A percentile compares a stretch with the other conserved stretches of the same genome.
These are phyloP conservation scores for Oryza rufipogon DNA, from an alignment of 176 grass and related monocot species.

Conservation along the genomic window DNA sequence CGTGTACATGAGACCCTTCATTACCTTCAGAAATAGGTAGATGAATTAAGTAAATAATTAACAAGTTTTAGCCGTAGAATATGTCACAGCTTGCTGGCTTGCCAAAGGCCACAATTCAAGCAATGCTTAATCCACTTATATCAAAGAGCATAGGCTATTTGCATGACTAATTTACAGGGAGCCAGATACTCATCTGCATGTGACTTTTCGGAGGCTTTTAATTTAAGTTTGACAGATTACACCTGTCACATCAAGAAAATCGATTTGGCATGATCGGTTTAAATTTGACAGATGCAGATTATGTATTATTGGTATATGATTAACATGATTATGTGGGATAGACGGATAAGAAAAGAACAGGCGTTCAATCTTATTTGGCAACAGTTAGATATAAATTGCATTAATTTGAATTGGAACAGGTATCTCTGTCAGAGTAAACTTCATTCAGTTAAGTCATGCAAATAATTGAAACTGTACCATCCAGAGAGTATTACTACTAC, in stretches of 20 bases:
- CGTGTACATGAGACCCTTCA: neutral
- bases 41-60: neutral
- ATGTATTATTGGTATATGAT: conserved; percentile 8
- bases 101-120: neutral
- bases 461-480: neutral
- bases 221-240: conserved; percentile 9
- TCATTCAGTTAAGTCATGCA: neutral
- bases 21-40: neutral
- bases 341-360: conserved; percentile 4
- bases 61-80: neutral
- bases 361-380: neutral
- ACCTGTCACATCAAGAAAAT: neutral
- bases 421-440: neutral
- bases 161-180: neutral
- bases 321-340: neutral
- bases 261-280: conserved; percentile 7
- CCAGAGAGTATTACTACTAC: neutral
- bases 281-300: neutral
- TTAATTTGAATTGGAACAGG: neutral
- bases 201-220: neutral
- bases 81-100: neutral
- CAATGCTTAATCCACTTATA: neutral
- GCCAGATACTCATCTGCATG: neutral
- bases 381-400: conserved; percentile 3
- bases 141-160: neutral